These are phyloP conservation scores for Leccinum sublutescens DNA, from an alignment of 768 basidiomycete genomes.

Conservation along the genomic window DNA sequence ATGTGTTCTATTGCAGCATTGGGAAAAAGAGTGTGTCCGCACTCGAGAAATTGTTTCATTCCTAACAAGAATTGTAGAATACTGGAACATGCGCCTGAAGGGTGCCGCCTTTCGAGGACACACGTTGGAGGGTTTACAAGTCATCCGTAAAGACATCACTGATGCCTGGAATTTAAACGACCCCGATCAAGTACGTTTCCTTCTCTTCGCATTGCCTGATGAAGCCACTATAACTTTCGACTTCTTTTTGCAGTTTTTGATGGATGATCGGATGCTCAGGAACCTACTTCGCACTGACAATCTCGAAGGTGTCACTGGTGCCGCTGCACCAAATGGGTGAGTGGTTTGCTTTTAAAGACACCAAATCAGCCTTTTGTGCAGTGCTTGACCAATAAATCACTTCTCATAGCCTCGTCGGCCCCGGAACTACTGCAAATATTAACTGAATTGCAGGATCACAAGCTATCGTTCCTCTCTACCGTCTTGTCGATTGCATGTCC, in stretches of 20 bases:
- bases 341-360: neutral
- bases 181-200: conserved; percentile 7
- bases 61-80: conserved; percentile 1
- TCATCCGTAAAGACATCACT: conserved; percentile 11
- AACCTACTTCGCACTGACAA: conserved; percentile 7
- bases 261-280: neutral
- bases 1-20: too few relatives aligned
- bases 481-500: neutral
- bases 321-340: neutral
- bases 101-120: conserved; percentile 8
- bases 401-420: conserved; percentile 1
- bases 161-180: conserved; percentile 15
- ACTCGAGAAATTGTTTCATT: too few relatives aligned
- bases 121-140: conserved; percentile 9
- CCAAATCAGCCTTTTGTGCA: neutral
- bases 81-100: conserved; percentile 10
- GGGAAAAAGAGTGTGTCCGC: too few relatives aligned
- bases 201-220: neutral
- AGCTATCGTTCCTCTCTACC: neutral
- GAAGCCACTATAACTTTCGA: neutral
- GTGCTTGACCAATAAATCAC: neutral
- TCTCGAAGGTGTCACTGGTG: neutral
- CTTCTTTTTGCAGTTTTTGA: conserved; percentile 6
- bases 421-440: neutral
- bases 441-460: neutral